Evolutionary conservation across 2,329 filamentous ascomycete genomes (phyloP).

Genomic region (Colletotrichum tanaceti): DNA sequence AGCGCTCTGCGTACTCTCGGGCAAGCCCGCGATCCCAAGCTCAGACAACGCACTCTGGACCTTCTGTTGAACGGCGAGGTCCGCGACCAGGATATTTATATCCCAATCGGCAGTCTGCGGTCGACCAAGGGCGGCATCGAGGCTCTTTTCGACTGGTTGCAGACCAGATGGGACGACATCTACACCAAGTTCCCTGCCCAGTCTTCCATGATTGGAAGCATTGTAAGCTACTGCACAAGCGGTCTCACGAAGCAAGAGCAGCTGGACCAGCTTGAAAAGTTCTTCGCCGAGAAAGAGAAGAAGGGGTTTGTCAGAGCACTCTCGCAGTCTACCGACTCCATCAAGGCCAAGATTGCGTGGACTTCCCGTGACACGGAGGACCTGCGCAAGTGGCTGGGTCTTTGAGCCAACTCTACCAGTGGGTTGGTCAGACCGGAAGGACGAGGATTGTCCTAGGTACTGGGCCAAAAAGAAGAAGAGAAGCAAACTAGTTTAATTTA

Average conservation of each 20-base stretch:
- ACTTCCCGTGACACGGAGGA: constrained; percentile 80
- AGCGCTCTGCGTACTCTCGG: constrained; percentile 87
- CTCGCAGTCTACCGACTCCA: constrained; percentile 88
- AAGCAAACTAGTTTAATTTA: not conserved
- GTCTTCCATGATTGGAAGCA: constrained; percentile 84
- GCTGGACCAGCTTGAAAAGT: constrained; percentile 78
- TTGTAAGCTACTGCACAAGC: constrained; percentile 84
- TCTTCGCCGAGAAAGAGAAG: constrained; percentile 85
- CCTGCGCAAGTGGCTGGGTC: constrained; percentile 67
- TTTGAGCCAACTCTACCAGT: constrained; percentile 8
- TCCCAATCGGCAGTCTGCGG: constrained; percentile 83
- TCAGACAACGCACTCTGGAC: constrained; percentile 83
- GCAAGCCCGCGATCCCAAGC: constrained; percentile 78
- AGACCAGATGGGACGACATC: constrained; percentile 87
- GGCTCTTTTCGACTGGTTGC: constrained; percentile 85
- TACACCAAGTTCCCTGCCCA: constrained; percentile 86
- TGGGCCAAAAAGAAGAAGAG: not conserved
- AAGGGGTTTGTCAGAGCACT: constrained; percentile 88
- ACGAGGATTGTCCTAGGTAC: not conserved
- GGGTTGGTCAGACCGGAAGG: not conserved
- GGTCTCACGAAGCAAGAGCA: constrained; percentile 84
- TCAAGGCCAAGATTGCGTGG: constrained; percentile 88
- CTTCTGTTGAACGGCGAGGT: constrained; percentile 83
- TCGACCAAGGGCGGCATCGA: constrained; percentile 81
- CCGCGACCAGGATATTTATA: constrained; percentile 94